Conservation (phyloP, 768 basidiomycete genomes). For the Rhodocollybia butyracea region DNA sequence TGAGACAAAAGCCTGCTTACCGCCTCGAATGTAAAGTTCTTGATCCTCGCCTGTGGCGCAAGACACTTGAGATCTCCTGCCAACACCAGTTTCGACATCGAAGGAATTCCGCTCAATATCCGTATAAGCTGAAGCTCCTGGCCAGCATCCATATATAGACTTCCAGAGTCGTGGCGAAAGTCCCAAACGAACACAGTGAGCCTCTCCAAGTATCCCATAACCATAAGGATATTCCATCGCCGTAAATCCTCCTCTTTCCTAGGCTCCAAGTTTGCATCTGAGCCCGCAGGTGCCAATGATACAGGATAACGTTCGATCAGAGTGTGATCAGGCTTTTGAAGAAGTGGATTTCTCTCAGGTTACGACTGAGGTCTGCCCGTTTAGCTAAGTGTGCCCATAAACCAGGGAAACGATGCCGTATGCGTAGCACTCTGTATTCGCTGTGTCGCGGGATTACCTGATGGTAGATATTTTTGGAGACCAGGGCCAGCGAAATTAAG, state of each 20-base stretch:
- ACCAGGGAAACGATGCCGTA: conserved; percentile 34
- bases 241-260: conserved; percentile 28
- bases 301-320: conserved; percentile 40
- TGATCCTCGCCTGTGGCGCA: neutral
- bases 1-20: neutral
- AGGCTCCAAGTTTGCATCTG: conserved; percentile 3
- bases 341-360: conserved; percentile 45
- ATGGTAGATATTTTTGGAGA: conserved; percentile 32
- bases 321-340: conserved; percentile 32
- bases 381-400: conserved; percentile 52
- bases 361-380: conserved; percentile 44
- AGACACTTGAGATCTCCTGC: conserved; percentile 16
- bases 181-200: conserved; percentile 43
- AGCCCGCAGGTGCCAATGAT: conserved; percentile 28
- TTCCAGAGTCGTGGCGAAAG: conserved; percentile 17
- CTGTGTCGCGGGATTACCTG: conserved; percentile 45
- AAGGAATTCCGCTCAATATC: conserved; percentile 34
- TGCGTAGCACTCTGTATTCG: conserved; percentile 46
- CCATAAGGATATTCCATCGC: conserved; percentile 35
- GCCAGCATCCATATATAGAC: conserved; percentile 22
- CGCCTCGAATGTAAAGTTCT: neutral
- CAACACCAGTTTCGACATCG: conserved; percentile 36
- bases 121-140: conserved; percentile 40
- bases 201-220: conserved; percentile 38
- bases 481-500: conserved; percentile 42